phyloP scores from a whole-genome alignment of 176 grass and related monocot species.

The Carex pumila region DNA sequence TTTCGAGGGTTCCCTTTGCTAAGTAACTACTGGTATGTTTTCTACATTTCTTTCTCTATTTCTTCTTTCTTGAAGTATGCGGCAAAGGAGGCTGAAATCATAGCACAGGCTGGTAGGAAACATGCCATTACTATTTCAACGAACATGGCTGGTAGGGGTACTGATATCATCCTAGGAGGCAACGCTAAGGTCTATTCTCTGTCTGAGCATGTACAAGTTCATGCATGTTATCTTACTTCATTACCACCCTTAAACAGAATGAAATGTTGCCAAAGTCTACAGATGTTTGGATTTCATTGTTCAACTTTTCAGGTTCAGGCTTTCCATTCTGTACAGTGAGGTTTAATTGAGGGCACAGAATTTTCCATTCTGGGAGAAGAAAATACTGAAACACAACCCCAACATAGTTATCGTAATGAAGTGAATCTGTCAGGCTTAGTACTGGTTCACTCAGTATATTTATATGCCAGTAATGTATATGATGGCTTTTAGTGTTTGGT shows the following conservation, averaged over 20 bases:
- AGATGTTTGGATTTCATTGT: conserved; percentile 5
- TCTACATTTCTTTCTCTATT: conserved; percentile 18
- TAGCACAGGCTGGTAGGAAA: conserved; percentile 93
- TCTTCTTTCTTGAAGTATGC: conserved; percentile 62
- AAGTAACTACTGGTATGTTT: not conserved
- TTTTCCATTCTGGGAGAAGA: not conserved
- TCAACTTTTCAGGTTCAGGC: not conserved
- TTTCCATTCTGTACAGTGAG: not conserved
- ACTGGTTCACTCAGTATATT: not conserved
- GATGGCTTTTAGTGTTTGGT: not conserved
- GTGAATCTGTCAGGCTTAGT: not conserved
- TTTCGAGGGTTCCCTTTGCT: conserved; percentile 3
- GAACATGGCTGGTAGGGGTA: conserved; percentile 97
- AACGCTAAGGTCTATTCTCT: conserved; percentile 65
- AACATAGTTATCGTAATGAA: not conserved
- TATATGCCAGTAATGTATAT: not conserved
- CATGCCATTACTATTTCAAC: conserved; percentile 98
- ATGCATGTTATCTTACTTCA: not conserved
- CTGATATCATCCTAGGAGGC: conserved; percentile 97
- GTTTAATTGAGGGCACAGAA: not conserved
- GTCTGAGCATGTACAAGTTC: conserved; percentile 11
- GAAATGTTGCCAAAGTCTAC: not conserved
- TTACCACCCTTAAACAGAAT: not conserved
- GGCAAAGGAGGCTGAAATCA: conserved; percentile 88
- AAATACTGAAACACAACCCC: not conserved